These are phyloP conservation scores for Daldinia bambusicola DNA, from an alignment of 495 filamentous ascomycete genomes.

Conservation along the genomic window DNA sequence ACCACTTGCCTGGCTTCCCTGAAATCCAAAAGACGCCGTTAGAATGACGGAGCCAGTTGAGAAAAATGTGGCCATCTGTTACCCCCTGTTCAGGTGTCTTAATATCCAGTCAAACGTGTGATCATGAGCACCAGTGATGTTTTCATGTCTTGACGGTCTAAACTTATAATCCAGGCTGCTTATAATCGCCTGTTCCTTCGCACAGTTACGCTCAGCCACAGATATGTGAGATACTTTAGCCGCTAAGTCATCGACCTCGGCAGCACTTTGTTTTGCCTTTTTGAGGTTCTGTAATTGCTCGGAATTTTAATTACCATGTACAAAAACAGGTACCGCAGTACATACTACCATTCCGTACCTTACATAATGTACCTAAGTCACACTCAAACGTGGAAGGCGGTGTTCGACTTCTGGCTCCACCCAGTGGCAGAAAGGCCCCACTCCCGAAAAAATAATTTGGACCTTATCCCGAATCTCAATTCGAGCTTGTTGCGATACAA, in stretches of 20 bases:
- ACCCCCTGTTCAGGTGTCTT: background rate
- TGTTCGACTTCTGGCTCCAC: constrained; percentile 3
- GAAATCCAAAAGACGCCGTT: constrained; percentile 50
- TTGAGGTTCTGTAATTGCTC: no score
- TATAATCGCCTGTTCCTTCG: constrained; percentile 10
- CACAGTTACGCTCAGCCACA: background rate
- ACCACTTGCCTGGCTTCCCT: constrained; percentile 53
- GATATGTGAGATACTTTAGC: constrained; percentile 1
- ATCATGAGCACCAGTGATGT: constrained; percentile 11
- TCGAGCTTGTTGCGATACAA: constrained; percentile 19
- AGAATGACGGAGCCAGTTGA: constrained; percentile 12
- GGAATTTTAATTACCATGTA: no score
- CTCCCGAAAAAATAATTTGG: constrained; percentile 39
- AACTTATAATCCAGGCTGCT: constrained; percentile 10
- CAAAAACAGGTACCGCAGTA: no score
- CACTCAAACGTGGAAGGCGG: constrained; percentile 23
- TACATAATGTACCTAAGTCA: background rate
- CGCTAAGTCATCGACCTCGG: no score
- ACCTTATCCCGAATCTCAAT: constrained; percentile 4
- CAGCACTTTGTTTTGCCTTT: no score
- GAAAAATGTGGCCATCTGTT: background rate
- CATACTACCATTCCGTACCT: background rate
- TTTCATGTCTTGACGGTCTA: background rate
- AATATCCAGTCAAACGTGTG: constrained; percentile 21
- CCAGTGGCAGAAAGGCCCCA: constrained; percentile 36